These are phyloP conservation scores for Tricholoma bakamatsutake DNA, from an alignment of 768 basidiomycete genomes.

Conservation along the genomic window DNA sequence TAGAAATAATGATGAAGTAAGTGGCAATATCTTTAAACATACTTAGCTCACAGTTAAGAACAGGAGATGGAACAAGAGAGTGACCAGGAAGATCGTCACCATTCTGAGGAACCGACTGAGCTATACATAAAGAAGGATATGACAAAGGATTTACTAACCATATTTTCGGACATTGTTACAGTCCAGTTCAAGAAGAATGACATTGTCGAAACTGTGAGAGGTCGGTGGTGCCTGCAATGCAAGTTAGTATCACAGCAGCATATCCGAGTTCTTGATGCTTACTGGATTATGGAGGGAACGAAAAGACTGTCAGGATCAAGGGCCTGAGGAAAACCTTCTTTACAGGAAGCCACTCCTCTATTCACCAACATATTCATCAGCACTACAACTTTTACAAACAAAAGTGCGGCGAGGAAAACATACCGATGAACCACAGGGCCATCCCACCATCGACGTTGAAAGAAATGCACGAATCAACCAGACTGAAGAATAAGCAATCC, in stretches of 20 bases:
- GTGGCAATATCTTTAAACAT: background rate
- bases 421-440: background rate
- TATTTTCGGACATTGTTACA: background rate
- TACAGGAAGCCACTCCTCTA: constrained; percentile 3
- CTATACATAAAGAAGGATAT: background rate
- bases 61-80: background rate
- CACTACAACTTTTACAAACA: background rate
- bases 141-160: background rate
- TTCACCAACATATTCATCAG: no score
- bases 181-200: background rate
- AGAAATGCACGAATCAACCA: no score
- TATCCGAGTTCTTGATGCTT: background rate
- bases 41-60: no score
- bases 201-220: background rate
- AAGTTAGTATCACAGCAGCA: background rate
- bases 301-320: background rate
- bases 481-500: no score
- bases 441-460: no score
- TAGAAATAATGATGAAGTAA: background rate
- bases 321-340: background rate
- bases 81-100: background rate
- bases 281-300: background rate
- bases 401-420: background rate
- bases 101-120: background rate
- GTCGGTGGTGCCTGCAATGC: background rate